Evolutionary conservation across 345 rosid species (phyloP).

Genomic region (Pistacia atlantica): DNA sequence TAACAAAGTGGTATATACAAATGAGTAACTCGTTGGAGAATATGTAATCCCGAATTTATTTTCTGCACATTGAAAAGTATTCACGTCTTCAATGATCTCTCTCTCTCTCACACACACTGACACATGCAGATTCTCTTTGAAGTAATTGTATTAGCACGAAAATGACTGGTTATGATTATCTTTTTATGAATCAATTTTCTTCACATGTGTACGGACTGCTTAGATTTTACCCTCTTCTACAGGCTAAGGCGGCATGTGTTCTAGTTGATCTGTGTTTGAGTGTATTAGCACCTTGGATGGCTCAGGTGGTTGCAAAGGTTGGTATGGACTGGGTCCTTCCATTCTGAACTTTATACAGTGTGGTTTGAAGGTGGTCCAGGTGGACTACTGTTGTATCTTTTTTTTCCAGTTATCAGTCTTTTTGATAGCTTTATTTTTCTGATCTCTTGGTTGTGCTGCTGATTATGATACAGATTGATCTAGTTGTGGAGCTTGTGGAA

Average conservation of each 20-base stretch:
- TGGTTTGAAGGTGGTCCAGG: constrained; percentile 22
- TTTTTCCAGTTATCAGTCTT: not conserved
- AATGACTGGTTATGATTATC: not conserved
- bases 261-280: constrained; percentile 77
- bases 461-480: constrained; percentile 60
- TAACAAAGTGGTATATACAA: not conserved
- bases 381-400: constrained; percentile 4
- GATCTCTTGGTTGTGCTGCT: constrained; percentile 19
- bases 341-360: constrained; percentile 9
- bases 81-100: not conserved
- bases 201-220: constrained; percentile 14
- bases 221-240: constrained; percentile 26
- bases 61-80: no score
- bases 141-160: no score
- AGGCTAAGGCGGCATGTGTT: constrained; percentile 88
- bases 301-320: constrained; percentile 79
- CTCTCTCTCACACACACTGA: not conserved
- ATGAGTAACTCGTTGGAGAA: not conserved
- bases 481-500: constrained; percentile 72
- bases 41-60: constrained; percentile 1
- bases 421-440: not conserved
- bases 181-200: not conserved
- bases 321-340: constrained; percentile 16
- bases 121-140: no score
- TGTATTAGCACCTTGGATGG: constrained; percentile 76